phyloP scores from a whole-genome alignment of 2,329 filamentous ascomycete genomes.

The Chrysoporthe austroafricana region DNA sequence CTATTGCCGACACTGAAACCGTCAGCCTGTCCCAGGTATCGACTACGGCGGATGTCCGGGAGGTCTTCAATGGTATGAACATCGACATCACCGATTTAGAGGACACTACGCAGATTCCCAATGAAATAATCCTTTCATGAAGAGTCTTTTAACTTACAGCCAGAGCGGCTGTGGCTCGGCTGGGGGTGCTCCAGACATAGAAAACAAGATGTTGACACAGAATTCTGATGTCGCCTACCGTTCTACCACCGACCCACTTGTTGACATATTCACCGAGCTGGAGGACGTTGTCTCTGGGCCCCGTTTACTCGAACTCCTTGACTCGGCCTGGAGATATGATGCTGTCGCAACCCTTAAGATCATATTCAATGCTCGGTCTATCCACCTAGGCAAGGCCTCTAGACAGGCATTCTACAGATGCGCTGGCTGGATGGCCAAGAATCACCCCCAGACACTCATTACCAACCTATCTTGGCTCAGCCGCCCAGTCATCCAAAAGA shows the following conservation, averaged over 20 bases:
- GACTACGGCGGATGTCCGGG: slow-evolving; percentile 28
- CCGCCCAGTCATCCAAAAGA: slow-evolving; percentile 60
- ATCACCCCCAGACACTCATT: slow-evolving; percentile 59
- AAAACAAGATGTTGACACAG: slow-evolving; percentile 55
- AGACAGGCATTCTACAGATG: slow-evolving; percentile 53
- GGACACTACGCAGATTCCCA: not conserved
- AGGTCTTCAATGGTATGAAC: slow-evolving; percentile 16
- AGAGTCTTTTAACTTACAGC: slow-evolving; percentile 37
- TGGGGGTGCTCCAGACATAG: slow-evolving; percentile 27
- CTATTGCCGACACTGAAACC: slow-evolving; percentile 20
- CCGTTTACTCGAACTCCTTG: slow-evolving; percentile 46
- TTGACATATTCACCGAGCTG: slow-evolving; percentile 60
- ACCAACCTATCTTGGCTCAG: slow-evolving; percentile 59
- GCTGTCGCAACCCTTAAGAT: slow-evolving; percentile 57
- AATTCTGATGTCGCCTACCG: slow-evolving; percentile 54
- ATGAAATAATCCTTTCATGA: slow-evolving; percentile 40
- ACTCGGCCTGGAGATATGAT: slow-evolving; percentile 54
- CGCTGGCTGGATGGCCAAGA: slow-evolving; percentile 58
- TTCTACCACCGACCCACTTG: slow-evolving; percentile 49
- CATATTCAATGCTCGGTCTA: slow-evolving; percentile 64
- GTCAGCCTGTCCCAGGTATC: slow-evolving; percentile 20
- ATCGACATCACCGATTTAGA: slow-evolving; percentile 12
- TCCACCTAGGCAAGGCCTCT: slow-evolving; percentile 63
- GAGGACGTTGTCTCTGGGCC: slow-evolving; percentile 44
- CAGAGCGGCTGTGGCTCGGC: slow-evolving; percentile 6